phyloP scores from a whole-genome alignment of 148 eudicot species.

The Chenopodium album region DNA sequence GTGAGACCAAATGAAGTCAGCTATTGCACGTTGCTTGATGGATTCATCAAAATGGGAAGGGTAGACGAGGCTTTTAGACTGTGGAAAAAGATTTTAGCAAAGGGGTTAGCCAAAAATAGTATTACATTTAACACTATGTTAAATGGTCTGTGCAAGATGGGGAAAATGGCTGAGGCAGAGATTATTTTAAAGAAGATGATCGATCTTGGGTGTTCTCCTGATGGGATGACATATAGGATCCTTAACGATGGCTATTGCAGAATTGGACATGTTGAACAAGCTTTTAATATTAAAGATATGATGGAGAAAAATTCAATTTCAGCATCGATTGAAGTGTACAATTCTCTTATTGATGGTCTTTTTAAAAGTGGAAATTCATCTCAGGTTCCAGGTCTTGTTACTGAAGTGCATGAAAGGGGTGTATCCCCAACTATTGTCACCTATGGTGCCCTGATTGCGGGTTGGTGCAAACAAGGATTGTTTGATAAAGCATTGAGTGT shows the following conservation, averaged over 20 bases:
- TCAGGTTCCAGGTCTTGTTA: conserved; percentile 35
- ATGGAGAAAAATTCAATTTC: conserved; percentile 48
- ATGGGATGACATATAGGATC: conserved; percentile 54
- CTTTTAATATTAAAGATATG: conserved; percentile 43
- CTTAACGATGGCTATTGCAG: conserved; percentile 58
- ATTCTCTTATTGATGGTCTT: conserved; percentile 58
- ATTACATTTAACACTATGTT: conserved; percentile 62
- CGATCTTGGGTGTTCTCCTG: conserved; percentile 63
- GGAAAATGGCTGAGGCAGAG: conserved; percentile 64
- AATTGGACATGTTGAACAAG: conserved; percentile 49
- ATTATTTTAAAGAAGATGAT: conserved; percentile 56
- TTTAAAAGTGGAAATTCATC: conserved; percentile 41
- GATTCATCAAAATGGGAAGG: conserved; percentile 50
- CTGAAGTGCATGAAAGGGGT: conserved; percentile 43
- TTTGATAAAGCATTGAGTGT: conserved; percentile 49
- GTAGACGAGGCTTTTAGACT: conserved; percentile 43
- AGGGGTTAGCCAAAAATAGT: conserved; percentile 43
- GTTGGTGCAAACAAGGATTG: conserved; percentile 64
- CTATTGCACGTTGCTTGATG: conserved; percentile 69
- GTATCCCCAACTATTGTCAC: conserved; percentile 50
- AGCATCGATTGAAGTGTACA: conserved; percentile 59
- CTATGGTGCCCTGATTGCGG: conserved; percentile 61
- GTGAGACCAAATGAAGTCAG: conserved; percentile 57
- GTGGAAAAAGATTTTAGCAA: conserved; percentile 62
- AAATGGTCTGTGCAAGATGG: conserved; percentile 76